Evolutionary conservation across 2,329 filamentous ascomycete species (phyloP).

Genomic region (Fusarium luffae): DNA sequence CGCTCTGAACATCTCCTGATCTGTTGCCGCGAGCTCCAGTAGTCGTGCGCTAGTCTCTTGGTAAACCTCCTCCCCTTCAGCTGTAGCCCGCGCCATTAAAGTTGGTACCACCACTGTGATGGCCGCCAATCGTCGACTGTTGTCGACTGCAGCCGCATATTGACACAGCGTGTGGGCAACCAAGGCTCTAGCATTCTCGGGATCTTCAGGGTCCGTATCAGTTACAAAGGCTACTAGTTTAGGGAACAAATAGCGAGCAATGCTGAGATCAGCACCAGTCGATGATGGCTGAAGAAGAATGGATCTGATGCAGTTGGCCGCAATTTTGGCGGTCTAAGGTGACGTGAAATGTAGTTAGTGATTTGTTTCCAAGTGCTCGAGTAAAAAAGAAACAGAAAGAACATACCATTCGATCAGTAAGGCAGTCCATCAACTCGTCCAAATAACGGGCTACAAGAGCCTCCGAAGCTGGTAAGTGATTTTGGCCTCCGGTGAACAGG

Average conservation of each 20-base stretch:
- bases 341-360: constrained; percentile 28
- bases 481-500: constrained; percentile 83
- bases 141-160: constrained; percentile 67
- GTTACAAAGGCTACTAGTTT: constrained; percentile 80
- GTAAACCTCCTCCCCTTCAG: constrained; percentile 70
- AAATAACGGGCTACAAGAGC: constrained; percentile 79
- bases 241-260: constrained; percentile 80
- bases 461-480: constrained; percentile 78
- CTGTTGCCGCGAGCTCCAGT: constrained; percentile 81
- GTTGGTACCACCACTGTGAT: constrained; percentile 82
- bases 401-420: constrained; percentile 80
- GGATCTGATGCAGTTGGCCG: constrained; percentile 88
- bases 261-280: constrained; percentile 74
- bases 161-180: constrained; percentile 79
- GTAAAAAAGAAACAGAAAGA: not conserved
- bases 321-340: constrained; percentile 81
- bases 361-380: not conserved
- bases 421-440: constrained; percentile 84
- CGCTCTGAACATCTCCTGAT: constrained; percentile 78
- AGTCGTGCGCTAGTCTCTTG: constrained; percentile 80
- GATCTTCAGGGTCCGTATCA: constrained; percentile 77
- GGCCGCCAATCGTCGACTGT: constrained; percentile 65
- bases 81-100: constrained; percentile 76
- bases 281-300: constrained; percentile 75
- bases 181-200: constrained; percentile 77